Base-by-base conservation (phyloP, 2,329 filamentous ascomycete species). In the Capronia epimyces region DNA sequence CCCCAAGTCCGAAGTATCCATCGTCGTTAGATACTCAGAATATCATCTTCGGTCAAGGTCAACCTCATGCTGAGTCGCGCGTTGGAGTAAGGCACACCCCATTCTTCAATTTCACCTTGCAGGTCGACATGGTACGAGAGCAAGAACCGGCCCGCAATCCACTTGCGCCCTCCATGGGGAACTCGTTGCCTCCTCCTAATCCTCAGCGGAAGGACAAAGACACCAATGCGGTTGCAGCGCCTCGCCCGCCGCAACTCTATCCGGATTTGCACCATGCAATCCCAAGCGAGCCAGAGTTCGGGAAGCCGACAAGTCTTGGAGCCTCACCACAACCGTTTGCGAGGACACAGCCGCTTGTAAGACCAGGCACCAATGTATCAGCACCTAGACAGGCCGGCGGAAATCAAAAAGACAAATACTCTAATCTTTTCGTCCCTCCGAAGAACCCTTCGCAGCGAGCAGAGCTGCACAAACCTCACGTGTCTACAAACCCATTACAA, bases 291-390 rank as follows among this genome's bases (percentile, higher is more conserved):
- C 71, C 75, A 32, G 73, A 81, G 60, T 83, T 83, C 61, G 80
- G 80, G 45, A 76, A 77, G 59, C 71, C 80, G 1, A 81, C 78
- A 55, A 77, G 79, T 13, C 66, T 83, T 50, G 70, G 77, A 27
- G 42, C 64, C 60, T 42, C 59, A 57, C 22, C 67, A 57, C 71
- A 75, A 63, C 68, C 76, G 55, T 59, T 69, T 63, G 62, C 73
- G 67, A 56, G 64, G 64, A 22, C 66, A 72, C 54, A 67, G 73
- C 76, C 79, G 50, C 75, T 56, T 22, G 48, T 77, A 52, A 68
- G 73, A 49, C 63, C 61, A 13, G 25, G 63, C 39, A 56, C 60
- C 10, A 58, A 53, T 37, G 44, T 46, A 22, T 52, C 53, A 1
- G 55, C 53, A 36, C 56, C 54, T 16, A 48, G 49, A 37, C 44